phyloP scores from a whole-genome alignment of 2,329 filamentous ascomycete species.

The Ophiosphaerella narmari region DNA sequence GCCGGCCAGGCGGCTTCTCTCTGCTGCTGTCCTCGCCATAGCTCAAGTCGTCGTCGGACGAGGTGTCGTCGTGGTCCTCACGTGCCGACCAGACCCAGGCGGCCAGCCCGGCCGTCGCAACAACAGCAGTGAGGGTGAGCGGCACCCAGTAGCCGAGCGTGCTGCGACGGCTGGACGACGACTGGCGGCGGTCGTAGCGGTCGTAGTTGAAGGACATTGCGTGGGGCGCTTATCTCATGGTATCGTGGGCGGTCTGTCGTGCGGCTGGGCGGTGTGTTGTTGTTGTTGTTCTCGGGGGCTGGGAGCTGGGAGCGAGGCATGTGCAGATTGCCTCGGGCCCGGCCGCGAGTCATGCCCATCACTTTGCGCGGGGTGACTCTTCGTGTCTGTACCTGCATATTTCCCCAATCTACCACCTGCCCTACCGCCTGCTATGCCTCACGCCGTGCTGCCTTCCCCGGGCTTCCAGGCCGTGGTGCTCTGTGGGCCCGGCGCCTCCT shows the following conservation, averaged over 20 bases:
- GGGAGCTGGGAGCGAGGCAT: slow-evolving; percentile 11
- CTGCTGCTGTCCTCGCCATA: slow-evolving; percentile 48
- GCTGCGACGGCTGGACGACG: slow-evolving; percentile 60
- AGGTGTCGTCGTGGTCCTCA: slow-evolving; percentile 71
- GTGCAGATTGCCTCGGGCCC: slow-evolving; percentile 5
- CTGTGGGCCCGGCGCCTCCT: slow-evolving; percentile 80
- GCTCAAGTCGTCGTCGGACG: slow-evolving; percentile 54
- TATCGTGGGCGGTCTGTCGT: slow-evolving; percentile 1
- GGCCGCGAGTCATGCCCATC: slow-evolving; percentile 17
- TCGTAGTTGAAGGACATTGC: slow-evolving; percentile 59
- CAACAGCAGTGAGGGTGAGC: slow-evolving; percentile 80
- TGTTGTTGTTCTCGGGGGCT: too few species aligned
- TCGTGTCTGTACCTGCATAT: slow-evolving; percentile 10
- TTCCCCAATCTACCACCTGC: not conserved
- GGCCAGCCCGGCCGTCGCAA: slow-evolving; percentile 82
- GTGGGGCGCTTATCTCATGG: slow-evolving; percentile 17
- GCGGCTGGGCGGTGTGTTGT: slow-evolving; percentile 10
- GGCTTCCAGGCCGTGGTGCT: slow-evolving; percentile 83
- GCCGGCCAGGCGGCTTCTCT: slow-evolving; percentile 25
- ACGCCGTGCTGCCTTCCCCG: slow-evolving; percentile 73
- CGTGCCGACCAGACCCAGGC: slow-evolving; percentile 96
- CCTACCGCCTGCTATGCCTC: slow-evolving; percentile 64
- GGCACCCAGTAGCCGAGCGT: slow-evolving; percentile 87
- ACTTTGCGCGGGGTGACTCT: slow-evolving; percentile 26
- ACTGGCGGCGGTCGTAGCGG: slow-evolving; percentile 54